A percentile compares a stretch with the other conserved stretches of the same genome.
Evolutionary conservation across 805 yeast genomes (phyloP).

Genomic region (Komagataella pseudopastoris): DNA sequence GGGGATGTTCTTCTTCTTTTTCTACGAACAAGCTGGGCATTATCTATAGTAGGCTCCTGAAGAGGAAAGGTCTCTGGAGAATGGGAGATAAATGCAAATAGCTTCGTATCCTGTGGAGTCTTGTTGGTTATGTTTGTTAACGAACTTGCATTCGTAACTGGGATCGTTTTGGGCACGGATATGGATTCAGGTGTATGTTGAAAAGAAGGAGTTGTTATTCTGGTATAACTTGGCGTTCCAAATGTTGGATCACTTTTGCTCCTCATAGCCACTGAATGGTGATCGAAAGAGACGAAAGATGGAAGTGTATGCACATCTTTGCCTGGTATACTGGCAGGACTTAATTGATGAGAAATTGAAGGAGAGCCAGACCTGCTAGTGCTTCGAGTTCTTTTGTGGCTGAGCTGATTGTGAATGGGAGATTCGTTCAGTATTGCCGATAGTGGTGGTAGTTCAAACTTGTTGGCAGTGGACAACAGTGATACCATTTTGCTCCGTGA

Average conservation of each 20-base stretch:
- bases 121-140: background rate
- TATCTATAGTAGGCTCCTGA: conserved; percentile 75
- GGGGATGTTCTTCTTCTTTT: conserved; percentile 94
- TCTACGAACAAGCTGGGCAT: conserved; percentile 85
- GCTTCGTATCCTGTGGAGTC: conserved; percentile 10
- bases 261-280: background rate
- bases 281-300: background rate
- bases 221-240: background rate
- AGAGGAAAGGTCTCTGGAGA: conserved; percentile 80
- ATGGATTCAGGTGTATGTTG: background rate
- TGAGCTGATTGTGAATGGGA: background rate
- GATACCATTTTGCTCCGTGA: background rate
- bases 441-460: background rate
- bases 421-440: background rate
- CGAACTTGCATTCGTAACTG: background rate
- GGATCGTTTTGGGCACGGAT: background rate
- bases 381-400: background rate
- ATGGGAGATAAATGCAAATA: conserved; percentile 85
- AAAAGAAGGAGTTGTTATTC: background rate
- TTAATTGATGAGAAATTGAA: background rate
- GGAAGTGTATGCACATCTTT: background rate
- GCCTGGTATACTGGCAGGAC: background rate
- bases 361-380: background rate
- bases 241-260: background rate
- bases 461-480: background rate